A percentile compares a stretch with the other conserved stretches of the same genome.
These are phyloP conservation scores for Naganishia liquefaciens DNA, from an alignment of 1,284 basidiomycete species.

Conservation along the genomic window DNA sequence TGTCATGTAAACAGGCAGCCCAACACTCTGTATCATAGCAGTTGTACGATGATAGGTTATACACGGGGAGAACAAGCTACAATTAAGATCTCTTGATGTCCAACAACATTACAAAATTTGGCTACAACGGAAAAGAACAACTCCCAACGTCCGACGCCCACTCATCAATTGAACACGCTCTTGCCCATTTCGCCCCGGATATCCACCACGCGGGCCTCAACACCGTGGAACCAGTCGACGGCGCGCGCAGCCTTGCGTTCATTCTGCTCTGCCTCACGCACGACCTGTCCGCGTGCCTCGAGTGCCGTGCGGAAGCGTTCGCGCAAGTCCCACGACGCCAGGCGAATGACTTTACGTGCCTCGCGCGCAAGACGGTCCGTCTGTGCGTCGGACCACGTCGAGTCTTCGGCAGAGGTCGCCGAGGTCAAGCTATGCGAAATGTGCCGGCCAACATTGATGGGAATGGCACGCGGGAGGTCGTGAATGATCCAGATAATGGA, in stretches of 20 bases:
- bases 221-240: conserved; percentile 68
- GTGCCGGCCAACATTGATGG: conserved; percentile 83
- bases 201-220: conserved; percentile 62
- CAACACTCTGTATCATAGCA: background rate
- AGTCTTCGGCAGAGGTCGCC: conserved; percentile 42
- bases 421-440: conserved; percentile 58
- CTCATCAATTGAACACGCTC: conserved; percentile 23
- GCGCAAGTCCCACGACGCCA: conserved; percentile 88
- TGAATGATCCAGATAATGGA: conserved; percentile 78
- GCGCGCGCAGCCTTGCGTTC: conserved; percentile 70
- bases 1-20: conserved; percentile 11
- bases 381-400: conserved; percentile 60
- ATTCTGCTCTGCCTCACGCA: conserved; percentile 72
- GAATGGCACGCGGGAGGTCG: conserved; percentile 87
- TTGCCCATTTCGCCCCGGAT: conserved; percentile 55
- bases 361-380: conserved; percentile 74
- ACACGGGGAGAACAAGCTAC: background rate
- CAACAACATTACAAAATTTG: conserved; percentile 1
- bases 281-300: conserved; percentile 73
- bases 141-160: background rate
- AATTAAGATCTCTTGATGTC: background rate
- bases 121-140: conserved; percentile 9
- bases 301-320: conserved; percentile 80
- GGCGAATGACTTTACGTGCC: conserved; percentile 87
- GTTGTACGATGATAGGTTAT: background rate